Conservation (phyloP, 345 rosid genomes). For the Eutrema heterophyllum region DNA sequence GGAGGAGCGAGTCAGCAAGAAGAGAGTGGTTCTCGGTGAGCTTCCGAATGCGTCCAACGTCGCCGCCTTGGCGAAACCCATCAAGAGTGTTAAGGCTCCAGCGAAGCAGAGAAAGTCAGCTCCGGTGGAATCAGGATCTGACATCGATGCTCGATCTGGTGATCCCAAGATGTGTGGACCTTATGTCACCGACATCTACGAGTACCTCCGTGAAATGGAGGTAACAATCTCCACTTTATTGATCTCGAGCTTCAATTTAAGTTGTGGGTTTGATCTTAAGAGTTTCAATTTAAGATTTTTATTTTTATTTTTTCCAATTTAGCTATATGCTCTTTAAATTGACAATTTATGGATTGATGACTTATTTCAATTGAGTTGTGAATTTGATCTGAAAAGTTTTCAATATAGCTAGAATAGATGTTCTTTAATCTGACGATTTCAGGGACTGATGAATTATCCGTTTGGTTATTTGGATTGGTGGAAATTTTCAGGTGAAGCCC, state of each 20-base stretch:
- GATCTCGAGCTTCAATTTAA: background rate
- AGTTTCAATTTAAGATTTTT: background rate
- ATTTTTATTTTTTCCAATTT: background rate
- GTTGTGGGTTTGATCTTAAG: background rate
- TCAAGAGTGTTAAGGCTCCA: background rate
- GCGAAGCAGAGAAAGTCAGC: background rate
- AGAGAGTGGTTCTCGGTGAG: constrained; percentile 28
- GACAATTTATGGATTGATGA: background rate
- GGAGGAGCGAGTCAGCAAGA: constrained; percentile 8
- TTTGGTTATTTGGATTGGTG: background rate
- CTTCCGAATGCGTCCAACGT: constrained; percentile 12
- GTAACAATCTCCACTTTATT: background rate
- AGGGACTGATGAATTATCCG: too few species aligned
- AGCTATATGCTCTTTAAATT: background rate
- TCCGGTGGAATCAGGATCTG: background rate
- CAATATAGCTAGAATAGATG: too few species aligned
- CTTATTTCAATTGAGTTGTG: background rate
- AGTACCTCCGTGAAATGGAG: constrained; percentile 28
- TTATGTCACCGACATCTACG: constrained; percentile 18
- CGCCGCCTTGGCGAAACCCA: background rate
- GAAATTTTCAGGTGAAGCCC: constrained; percentile 41
- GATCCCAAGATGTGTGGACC: constrained; percentile 37
- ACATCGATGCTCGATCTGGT: constrained; percentile 25
- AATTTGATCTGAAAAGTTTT: background rate
- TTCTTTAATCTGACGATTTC: too few species aligned